phyloP scores from a whole-genome alignment of 2,329 filamentous ascomycete species.

The Monosporascus ibericus region DNA sequence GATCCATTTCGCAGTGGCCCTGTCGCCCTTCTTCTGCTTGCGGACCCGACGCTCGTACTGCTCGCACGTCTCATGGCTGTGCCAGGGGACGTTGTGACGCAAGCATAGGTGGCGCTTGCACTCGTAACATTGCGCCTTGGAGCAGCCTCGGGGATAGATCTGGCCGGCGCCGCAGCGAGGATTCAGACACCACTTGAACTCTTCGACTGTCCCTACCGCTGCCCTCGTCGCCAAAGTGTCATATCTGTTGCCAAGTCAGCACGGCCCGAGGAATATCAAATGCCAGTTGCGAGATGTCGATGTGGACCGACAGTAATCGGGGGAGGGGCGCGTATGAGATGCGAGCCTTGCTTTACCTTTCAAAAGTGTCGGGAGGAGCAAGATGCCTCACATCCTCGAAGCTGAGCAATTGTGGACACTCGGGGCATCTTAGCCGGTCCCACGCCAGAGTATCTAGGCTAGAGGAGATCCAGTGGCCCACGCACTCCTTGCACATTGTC shows the following conservation, averaged over 20 bases:
- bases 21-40: constrained; percentile 22
- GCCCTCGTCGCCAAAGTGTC: constrained; percentile 28
- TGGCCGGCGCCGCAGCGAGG: constrained; percentile 30
- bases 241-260: constrained; percentile 17
- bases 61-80: constrained; percentile 30
- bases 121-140: constrained; percentile 25
- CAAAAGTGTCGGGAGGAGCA: constrained; percentile 21
- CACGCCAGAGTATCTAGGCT: constrained; percentile 23
- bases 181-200: constrained; percentile 34
- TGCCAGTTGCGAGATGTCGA: too few relatives aligned
- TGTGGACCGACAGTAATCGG: too few relatives aligned
- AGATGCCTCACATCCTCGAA: constrained; percentile 25
- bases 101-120: constrained; percentile 28
- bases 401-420: constrained; percentile 24
- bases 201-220: constrained; percentile 19
- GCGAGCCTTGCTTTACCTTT: constrained; percentile 6
- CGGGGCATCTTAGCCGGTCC: constrained; percentile 29
- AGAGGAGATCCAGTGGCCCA: constrained; percentile 27
- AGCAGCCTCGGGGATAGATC: constrained; percentile 25
- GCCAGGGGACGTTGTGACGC: constrained; percentile 31
- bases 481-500: constrained; percentile 26
- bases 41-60: constrained; percentile 29
- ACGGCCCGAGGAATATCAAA: too few relatives aligned
- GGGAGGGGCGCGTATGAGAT: too few relatives aligned
- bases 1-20: constrained; percentile 27